These are phyloP conservation scores for Leishmania braziliensis DNA, from an alignment of 208 protist species.

Conservation along the genomic window DNA sequence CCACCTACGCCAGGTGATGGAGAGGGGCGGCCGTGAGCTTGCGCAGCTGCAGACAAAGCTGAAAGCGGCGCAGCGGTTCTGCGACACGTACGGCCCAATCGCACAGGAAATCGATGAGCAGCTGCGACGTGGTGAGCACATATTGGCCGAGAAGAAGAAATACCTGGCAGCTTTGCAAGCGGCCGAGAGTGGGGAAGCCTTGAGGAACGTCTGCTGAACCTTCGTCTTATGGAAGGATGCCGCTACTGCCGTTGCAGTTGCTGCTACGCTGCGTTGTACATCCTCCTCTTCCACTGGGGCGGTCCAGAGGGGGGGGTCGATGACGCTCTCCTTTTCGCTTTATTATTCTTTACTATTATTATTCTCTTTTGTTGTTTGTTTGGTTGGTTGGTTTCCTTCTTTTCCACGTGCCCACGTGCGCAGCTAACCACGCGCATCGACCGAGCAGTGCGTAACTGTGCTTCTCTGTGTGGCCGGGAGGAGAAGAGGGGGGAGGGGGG, in stretches of 20 bases:
- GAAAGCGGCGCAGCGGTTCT: slow-evolving; percentile 14
- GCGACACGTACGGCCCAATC: slow-evolving; percentile 21
- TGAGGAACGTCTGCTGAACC: not conserved
- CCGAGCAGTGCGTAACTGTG: not conserved
- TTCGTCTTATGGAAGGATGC: not conserved
- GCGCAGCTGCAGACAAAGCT: slow-evolving; percentile 21
- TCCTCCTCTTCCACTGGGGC: not conserved
- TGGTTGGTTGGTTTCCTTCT: not conserved
- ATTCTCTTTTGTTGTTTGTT: not conserved
- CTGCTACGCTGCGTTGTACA: not conserved
- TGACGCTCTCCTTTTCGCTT: not conserved
- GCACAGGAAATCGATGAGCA: slow-evolving; percentile 24
- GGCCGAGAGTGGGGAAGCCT: not conserved
- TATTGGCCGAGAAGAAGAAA: slow-evolving; percentile 16
- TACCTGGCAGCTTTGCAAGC: slow-evolving; percentile 9
- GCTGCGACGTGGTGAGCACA: slow-evolving; percentile 15
- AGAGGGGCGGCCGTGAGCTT: slow-evolving; percentile 17
- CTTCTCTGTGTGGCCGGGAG: not conserved
- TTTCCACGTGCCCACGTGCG: not conserved
- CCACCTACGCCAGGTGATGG: slow-evolving; percentile 17
- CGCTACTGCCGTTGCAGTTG: not conserved
- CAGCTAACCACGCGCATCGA: not conserved
- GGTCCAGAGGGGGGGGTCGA: not conserved
- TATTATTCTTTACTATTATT: not conserved
- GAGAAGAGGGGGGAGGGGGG: not conserved